phyloP scores from a whole-genome alignment of 805 yeast genomes.

The Kregervanrija fluxuum region DNA sequence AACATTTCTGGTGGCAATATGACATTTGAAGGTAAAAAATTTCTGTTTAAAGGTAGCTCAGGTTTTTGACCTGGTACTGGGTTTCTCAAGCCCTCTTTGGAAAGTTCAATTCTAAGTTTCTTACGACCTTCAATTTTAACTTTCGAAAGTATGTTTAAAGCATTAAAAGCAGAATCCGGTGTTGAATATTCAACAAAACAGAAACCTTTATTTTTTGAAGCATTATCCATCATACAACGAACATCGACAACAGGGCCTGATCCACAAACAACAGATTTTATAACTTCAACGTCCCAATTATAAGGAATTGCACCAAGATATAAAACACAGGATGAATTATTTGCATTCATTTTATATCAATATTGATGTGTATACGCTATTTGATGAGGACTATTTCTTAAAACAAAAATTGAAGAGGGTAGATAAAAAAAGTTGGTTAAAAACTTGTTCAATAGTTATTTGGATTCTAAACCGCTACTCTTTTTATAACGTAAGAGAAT shows the following conservation, averaged over 20 bases:
- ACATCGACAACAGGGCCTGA: constrained; percentile 67
- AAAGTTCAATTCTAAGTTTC: constrained; percentile 48
- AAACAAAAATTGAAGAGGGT: too few species aligned
- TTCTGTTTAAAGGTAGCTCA: constrained; percentile 36
- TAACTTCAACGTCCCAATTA: constrained; percentile 61
- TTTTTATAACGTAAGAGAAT: too few species aligned
- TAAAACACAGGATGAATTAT: constrained; percentile 33
- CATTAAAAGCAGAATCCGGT: constrained; percentile 47
- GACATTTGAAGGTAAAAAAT: constrained; percentile 50
- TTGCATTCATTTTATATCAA: background rate
- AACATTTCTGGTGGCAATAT: constrained; percentile 44
- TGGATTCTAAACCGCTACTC: too few species aligned
- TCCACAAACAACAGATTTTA: constrained; percentile 63
- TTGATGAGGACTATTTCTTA: too few species aligned
- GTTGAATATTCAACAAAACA: constrained; percentile 54
- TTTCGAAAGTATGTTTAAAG: constrained; percentile 36
- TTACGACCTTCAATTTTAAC: constrained; percentile 39
- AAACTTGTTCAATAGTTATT: too few species aligned
- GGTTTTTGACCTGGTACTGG: constrained; percentile 34
- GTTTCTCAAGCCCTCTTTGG: constrained; percentile 51
- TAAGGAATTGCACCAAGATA: constrained; percentile 61
- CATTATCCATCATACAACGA: constrained; percentile 51
- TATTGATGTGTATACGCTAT: too few species aligned
- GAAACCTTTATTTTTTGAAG: constrained; percentile 58
- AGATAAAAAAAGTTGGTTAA: too few species aligned